Conservation (phyloP, 2,329 filamentous ascomycete genomes). For the Lachnellula occidentalis region DNA sequence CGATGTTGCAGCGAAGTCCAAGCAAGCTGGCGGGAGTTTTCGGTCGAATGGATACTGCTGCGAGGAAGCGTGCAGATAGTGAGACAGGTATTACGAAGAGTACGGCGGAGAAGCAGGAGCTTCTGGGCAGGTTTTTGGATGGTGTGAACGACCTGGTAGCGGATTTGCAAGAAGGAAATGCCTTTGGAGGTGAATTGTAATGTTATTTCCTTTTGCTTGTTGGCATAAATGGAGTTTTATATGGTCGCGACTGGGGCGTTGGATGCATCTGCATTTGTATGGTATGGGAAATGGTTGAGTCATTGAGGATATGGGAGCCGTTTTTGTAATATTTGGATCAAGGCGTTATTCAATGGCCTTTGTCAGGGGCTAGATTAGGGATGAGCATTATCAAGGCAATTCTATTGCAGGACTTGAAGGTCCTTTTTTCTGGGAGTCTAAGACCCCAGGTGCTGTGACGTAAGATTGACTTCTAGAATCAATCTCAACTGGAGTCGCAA, state of each 20-base stretch:
- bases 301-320: constrained; percentile 5
- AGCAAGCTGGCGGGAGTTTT: constrained; percentile 61
- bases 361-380: background rate
- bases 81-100: constrained; percentile 43
- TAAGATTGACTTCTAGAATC: constrained; percentile 32
- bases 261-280: constrained; percentile 12
- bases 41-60: constrained; percentile 34
- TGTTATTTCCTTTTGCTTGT: constrained; percentile 27
- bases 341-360: constrained; percentile 17
- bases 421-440: constrained; percentile 5
- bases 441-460: constrained; percentile 17
- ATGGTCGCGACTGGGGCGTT: constrained; percentile 11
- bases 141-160: constrained; percentile 58
- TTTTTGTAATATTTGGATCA: constrained; percentile 12
- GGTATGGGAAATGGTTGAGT: constrained; percentile 17
- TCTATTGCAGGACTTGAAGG: constrained; percentile 37
- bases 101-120: constrained; percentile 61
- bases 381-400: constrained; percentile 36
- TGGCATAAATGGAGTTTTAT: constrained; percentile 14
- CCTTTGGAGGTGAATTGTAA: constrained; percentile 59
- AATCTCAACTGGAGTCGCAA: constrained; percentile 49
- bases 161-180: constrained; percentile 73
- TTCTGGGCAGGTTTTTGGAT: constrained; percentile 58
- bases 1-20: constrained; percentile 59
- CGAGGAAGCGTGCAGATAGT: constrained; percentile 29